These are phyloP conservation scores for Cyathus striatus DNA, from an alignment of 768 basidiomycete genomes.

Conservation along the genomic window DNA sequence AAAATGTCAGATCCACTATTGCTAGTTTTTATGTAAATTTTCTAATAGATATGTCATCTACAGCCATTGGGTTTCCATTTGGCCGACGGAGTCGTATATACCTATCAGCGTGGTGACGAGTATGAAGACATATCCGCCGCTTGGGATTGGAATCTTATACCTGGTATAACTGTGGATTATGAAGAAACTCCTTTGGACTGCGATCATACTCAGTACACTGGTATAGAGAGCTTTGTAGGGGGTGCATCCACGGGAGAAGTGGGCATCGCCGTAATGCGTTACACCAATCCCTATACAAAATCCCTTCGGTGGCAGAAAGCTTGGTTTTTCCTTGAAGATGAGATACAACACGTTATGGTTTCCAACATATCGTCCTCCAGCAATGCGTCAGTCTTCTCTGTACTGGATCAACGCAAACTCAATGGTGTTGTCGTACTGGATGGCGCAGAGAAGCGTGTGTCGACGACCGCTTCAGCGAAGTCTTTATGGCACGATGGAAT, in stretches of 20 bases:
- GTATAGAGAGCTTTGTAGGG: conserved; percentile 57
- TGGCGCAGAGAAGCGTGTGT: conserved; percentile 12
- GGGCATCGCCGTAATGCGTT: conserved; percentile 61
- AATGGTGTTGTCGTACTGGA: conserved; percentile 39
- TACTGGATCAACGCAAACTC: conserved; percentile 60
- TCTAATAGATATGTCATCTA: no score
- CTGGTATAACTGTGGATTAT: conserved; percentile 68
- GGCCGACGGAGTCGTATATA: conserved; percentile 59
- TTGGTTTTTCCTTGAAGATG: conserved; percentile 68
- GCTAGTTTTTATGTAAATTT: no score
- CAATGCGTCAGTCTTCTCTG: conserved; percentile 48
- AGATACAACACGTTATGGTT: conserved; percentile 60
- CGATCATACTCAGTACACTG: conserved; percentile 31
- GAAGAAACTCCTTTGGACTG: conserved; percentile 49
- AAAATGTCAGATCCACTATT: no score
- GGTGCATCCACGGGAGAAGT: conserved; percentile 53
- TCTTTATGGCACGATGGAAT: conserved; percentile 62
- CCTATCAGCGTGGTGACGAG: conserved; percentile 60
- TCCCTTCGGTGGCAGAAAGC: conserved; percentile 59
- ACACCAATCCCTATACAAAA: conserved; percentile 55
- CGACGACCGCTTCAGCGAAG: conserved; percentile 11
- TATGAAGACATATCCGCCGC: conserved; percentile 69
- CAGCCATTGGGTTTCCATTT: conserved; percentile 69
- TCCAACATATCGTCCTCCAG: conserved; percentile 41
- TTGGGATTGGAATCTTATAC: conserved; percentile 79